Base-by-base conservation (phyloP, 176 grass and related monocot species). In the Rhipidocladum racemiflorum region DNA sequence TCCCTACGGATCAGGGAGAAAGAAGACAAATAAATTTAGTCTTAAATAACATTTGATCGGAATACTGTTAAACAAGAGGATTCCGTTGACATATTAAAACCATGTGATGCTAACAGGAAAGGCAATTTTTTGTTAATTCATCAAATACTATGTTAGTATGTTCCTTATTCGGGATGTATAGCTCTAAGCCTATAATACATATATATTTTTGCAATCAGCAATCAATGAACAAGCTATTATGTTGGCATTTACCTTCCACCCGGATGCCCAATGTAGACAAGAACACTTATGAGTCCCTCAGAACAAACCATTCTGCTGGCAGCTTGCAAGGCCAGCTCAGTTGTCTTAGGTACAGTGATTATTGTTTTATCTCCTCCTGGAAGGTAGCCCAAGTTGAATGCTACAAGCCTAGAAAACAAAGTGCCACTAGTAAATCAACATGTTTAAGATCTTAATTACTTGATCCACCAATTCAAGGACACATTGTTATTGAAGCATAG, bases 371-470 rank as follows among this genome's bases (percentile, higher is more conserved):
- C 88, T 86, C 92, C 95, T 75, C 92, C 92, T 25, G 92, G 92
- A 72, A 97, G 88, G 83, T 97, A 97, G 18, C 95, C 95, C 86
- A 97, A 65, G 34, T 97, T 97, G 88, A 97, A 94, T 39, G 84
- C 90, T 54, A 97, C 92, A 86, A 97, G 81, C 84, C 92, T 97
- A 82, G 13, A 76, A 79, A 38, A 85, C 40, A 81, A 79, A 18
- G 8, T 21, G 10, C 21, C 61, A 81, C 0, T 54, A 4, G 49
- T 66, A 27, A 76, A 51, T 57, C n/a, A 81, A 36, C 15, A 70
- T 61, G 5, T 0, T 60, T 21, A 78, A 12, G 6, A 72, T 64
- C 9, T 2, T 43, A 71, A n/a, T 44, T 45, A 78, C 80, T 74
- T 46, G 18, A 67, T 67, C 49, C 6, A 9, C 20, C 29, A 73